These are phyloP conservation scores for Aspergillus nidulans DNA, from an alignment of 495 filamentous ascomycete species.

Conservation along the genomic window DNA sequence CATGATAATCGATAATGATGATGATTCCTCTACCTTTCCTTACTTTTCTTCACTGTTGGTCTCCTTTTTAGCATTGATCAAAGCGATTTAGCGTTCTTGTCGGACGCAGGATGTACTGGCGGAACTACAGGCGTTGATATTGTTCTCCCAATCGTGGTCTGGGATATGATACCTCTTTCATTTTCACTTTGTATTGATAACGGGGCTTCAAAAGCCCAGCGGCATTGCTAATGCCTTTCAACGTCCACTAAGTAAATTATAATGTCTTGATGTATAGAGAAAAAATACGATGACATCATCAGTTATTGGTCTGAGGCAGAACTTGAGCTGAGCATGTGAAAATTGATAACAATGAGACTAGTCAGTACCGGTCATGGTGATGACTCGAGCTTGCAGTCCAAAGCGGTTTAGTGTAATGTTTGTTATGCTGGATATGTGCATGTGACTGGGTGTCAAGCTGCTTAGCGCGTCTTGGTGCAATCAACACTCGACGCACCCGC, in stretches of 20 bases:
- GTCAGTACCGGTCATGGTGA: not conserved
- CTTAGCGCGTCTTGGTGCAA: constrained; percentile 4
- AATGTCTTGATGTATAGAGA: not conserved
- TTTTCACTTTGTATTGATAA: constrained; percentile 10
- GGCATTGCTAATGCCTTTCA: not conserved
- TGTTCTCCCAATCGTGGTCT: constrained; percentile 8
- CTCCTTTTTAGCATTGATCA: not conserved
- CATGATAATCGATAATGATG: constrained; percentile 12
- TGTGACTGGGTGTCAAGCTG: constrained; percentile 8
- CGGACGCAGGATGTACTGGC: constrained; percentile 8
- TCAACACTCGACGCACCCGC: not conserved
- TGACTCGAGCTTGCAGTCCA: not conserved
- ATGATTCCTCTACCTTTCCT: constrained; percentile 19
- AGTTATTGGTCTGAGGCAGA: too few relatives aligned
- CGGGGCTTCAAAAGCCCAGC: not conserved
- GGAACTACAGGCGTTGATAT: constrained; percentile 11
- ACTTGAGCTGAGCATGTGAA: constrained; percentile 10
- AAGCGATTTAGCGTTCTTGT: constrained; percentile 18
- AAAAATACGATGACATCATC: constrained; percentile 9
- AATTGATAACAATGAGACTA: constrained; percentile 1
- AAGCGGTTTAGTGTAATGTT: constrained; percentile 10
- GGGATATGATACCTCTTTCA: not conserved
- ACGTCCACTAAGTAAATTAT: constrained; percentile 3
- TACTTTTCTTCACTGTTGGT: not conserved
- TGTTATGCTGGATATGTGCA: constrained; percentile 2